Evolutionary conservation across 768 basidiomycete genomes (phyloP), one percentile per base, ranked within the genome.

Genomic region (Tylopilus sp.): DNA sequence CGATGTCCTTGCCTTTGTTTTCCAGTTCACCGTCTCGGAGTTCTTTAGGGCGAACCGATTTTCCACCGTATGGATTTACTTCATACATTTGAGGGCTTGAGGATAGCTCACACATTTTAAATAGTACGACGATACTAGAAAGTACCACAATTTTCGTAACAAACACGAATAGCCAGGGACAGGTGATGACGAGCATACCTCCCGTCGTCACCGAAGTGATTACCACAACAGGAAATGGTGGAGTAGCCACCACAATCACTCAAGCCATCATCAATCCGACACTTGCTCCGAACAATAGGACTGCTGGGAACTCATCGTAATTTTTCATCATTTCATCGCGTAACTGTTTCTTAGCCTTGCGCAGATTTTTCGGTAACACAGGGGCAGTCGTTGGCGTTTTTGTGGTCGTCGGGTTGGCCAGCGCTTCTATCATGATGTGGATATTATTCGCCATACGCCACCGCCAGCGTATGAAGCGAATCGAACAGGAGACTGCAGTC

Each of bases 371-470:
- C 71, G 69, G 69, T 45, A 90, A 96, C 65, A 89, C 86, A 22
- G 92, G 92, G 19, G 95, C 93, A 12, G 93, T 98, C 4, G 87
- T 87, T 1, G 96, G 90, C 41, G 89, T 93, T 9, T 98, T 97
- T 62, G 82, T 92, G 34, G 84, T 93, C 16, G 89, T 95, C 17
- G 95, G 93, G 26, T 77, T 98, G 19, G 86, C 90, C 4, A 84
- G 73, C 26, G 84, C 81, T 21, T 83, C 78, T 44, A 90, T 83
- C 50, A 62, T 83, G 36, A 74, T 90, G 44, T 89, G 82, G 79
- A 75, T 86, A 51, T 70, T 88, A 58, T 89, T 90, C 65, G 85
- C 82, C 46, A 66, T 88, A 50, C 83, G 84, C 24, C 80, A 86
- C 44, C 81, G 85, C 55, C 79, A 85, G 42, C 77, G 83, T 29